Conservation (phyloP, 1,139 yeast species). For the Taphrina sp. region DNA sequence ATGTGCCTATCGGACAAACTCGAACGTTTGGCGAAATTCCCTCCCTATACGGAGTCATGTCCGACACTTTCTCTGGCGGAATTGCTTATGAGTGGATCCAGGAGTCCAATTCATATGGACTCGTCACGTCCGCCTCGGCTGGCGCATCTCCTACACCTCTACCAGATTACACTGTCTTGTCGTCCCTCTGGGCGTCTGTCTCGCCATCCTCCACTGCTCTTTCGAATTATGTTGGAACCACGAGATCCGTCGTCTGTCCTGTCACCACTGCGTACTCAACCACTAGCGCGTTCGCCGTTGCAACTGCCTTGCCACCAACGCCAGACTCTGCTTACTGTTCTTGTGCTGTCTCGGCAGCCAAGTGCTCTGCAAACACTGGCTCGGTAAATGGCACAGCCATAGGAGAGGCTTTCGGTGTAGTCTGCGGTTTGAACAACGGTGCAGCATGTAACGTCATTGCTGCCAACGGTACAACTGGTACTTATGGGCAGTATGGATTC, state of each 20-base stretch:
- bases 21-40: constrained; percentile 76
- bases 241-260: constrained; percentile 42
- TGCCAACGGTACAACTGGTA: constrained; percentile 53
- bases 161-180: constrained; percentile 59
- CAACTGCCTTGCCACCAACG: constrained; percentile 50
- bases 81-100: constrained; percentile 87
- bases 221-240: constrained; percentile 47
- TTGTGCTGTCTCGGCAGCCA: constrained; percentile 54
- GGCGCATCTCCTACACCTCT: constrained; percentile 49
- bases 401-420: constrained; percentile 47
- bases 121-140: constrained; percentile 55
- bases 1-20: constrained; percentile 62
- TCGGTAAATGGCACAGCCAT: constrained; percentile 44
- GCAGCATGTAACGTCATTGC: constrained; percentile 54
- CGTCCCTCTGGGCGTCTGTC: constrained; percentile 50
- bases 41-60: constrained; percentile 75
- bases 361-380: constrained; percentile 51
- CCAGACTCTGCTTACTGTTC: constrained; percentile 59
- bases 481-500: constrained; percentile 59
- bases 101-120: constrained; percentile 84
- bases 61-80: constrained; percentile 84
- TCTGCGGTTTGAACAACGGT: constrained; percentile 49
- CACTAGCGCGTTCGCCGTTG: constrained; percentile 50
- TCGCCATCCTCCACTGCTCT: constrained; percentile 52
- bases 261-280: no score